A percentile compares a stretch with the other conserved stretches of the same genome.
phyloP scores from a whole-genome alignment of 208 protist species.

The Borovskyia barvae region DNA sequence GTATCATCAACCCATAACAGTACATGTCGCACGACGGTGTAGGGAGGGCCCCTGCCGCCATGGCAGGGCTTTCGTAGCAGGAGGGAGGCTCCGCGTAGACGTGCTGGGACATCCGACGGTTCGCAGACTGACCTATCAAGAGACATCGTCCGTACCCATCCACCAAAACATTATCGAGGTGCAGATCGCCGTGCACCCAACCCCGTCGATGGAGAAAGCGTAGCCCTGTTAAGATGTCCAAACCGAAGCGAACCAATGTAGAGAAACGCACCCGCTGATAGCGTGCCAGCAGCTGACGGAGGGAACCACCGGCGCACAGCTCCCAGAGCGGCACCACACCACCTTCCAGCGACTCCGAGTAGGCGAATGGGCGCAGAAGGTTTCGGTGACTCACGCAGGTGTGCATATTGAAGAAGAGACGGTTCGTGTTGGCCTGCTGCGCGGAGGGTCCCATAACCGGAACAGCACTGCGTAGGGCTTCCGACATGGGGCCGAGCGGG shows the following conservation, averaged over 20 bases:
- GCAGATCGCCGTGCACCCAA: conserved; percentile 59
- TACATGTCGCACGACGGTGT: conserved; percentile 59
- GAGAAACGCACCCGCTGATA: conserved; percentile 21
- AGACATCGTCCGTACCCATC: conserved; percentile 56
- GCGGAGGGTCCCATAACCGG: conserved; percentile 1
- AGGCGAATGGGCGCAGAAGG: background rate
- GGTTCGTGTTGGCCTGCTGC: background rate
- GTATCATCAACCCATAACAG: conserved; percentile 51
- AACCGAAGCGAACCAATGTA: conserved; percentile 34
- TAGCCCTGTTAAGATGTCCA: conserved; percentile 51
- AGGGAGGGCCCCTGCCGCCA: conserved; percentile 36
- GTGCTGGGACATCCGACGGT: background rate
- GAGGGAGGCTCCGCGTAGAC: conserved; percentile 24
- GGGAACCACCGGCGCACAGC: conserved; percentile 32
- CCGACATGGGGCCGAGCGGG: background rate
- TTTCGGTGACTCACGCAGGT: conserved; percentile 8
- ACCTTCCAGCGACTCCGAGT: conserved; percentile 6
- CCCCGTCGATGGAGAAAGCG: conserved; percentile 50
- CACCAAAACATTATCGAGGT: conserved; percentile 66
- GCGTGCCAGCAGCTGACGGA: conserved; percentile 21
- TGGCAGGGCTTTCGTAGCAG: conserved; percentile 74
- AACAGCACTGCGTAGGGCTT: background rate
- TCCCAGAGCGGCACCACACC: conserved; percentile 28
- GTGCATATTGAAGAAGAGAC: background rate
- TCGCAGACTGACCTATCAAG: conserved; percentile 43